Conservation (phyloP, 768 basidiomycete genomes). For the Zangia roseola region DNA sequence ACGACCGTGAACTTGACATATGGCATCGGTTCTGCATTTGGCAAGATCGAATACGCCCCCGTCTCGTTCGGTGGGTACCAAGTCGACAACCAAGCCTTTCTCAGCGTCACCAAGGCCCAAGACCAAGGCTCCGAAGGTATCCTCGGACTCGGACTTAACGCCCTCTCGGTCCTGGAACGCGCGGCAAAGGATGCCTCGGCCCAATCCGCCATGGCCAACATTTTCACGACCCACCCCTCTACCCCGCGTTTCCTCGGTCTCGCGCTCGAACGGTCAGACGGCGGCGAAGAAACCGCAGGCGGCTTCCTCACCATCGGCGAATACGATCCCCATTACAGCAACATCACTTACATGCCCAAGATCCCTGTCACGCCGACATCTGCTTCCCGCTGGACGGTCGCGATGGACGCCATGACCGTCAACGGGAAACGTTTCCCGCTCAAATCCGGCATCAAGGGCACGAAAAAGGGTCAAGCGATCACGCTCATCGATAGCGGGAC, state of each 20-base stretch:
- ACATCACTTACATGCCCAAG: slow-evolving; percentile 31
- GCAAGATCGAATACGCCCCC: slow-evolving; percentile 35
- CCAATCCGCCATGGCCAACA: slow-evolving; percentile 38
- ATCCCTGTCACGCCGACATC: slow-evolving; percentile 35
- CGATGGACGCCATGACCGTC: slow-evolving; percentile 39
- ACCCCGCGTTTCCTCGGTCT: slow-evolving; percentile 42
- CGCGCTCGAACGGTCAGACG: slow-evolving; percentile 40
- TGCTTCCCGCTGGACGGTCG: slow-evolving; percentile 41
- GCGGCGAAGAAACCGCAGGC: slow-evolving; percentile 40
- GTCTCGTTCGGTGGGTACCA: slow-evolving; percentile 36
- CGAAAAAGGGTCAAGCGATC: slow-evolving; percentile 32
- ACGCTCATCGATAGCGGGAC: slow-evolving; percentile 46
- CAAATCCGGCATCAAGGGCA: slow-evolving; percentile 29
- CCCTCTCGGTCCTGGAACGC: slow-evolving; percentile 22
- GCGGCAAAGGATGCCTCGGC: slow-evolving; percentile 10
- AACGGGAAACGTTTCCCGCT: slow-evolving; percentile 30
- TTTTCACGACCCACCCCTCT: slow-evolving; percentile 36
- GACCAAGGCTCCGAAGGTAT: slow-evolving; percentile 22
- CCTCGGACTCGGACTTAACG: slow-evolving; percentile 28
- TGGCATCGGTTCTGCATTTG: slow-evolving; percentile 39
- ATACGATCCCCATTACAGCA: slow-evolving; percentile 35
- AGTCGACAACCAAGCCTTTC: slow-evolving; percentile 28
- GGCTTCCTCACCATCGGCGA: slow-evolving; percentile 44
- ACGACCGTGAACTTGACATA: slow-evolving; percentile 34
- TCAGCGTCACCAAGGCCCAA: slow-evolving; percentile 19